phyloP scores from a whole-genome alignment of 441 rosid genomes.

The Pelargonium fulgidum region DNA sequence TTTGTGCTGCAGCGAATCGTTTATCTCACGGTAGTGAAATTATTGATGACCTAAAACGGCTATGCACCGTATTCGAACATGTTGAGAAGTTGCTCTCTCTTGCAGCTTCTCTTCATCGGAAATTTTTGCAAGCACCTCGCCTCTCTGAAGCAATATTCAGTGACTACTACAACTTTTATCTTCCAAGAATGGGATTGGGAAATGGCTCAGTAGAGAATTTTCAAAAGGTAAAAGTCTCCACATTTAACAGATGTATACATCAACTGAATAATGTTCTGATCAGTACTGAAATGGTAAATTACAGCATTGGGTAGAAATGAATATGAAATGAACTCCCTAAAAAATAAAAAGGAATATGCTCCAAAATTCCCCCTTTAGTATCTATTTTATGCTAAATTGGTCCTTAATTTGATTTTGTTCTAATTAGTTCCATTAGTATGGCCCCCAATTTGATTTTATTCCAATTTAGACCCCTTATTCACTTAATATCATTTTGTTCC shows the following conservation, averaged over 20 bases:
- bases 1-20: constrained; percentile 44
- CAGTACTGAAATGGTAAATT: neutral
- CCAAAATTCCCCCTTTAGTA: too few species aligned
- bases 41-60: constrained; percentile 58
- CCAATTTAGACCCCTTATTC: too few species aligned
- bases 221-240: constrained; percentile 39
- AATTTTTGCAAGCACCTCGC: constrained; percentile 60
- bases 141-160: constrained; percentile 63
- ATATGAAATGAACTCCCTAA: neutral
- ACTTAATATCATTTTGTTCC: too few species aligned
- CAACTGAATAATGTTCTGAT: neutral
- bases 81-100: constrained; percentile 70
- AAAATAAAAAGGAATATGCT: neutral
- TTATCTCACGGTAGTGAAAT: constrained; percentile 42
- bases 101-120: constrained; percentile 91
- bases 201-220: constrained; percentile 28
- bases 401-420: too few species aligned
- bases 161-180: constrained; percentile 55
- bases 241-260: neutral
- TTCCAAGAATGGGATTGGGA: constrained; percentile 70
- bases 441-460: too few species aligned
- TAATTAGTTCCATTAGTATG: too few species aligned
- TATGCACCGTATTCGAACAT: constrained; percentile 63
- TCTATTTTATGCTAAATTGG: too few species aligned
- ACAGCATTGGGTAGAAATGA: neutral